phyloP scores from a whole-genome alignment of 352 stramenopile genomes.

The Pythium periplocum region DNA sequence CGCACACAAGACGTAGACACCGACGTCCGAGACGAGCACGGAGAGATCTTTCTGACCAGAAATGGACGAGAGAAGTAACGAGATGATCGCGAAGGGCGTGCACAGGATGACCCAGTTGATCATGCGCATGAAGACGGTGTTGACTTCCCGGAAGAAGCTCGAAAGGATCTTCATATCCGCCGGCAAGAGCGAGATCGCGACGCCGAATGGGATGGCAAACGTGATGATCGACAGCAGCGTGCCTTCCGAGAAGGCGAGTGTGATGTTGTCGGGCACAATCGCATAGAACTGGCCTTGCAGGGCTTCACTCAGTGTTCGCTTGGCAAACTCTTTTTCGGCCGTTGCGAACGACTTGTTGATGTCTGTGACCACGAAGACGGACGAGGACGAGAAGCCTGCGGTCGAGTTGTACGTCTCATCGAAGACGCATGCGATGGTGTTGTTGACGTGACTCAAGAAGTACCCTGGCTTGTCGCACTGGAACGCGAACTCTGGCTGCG shows the following conservation, averaged over 20 bases:
- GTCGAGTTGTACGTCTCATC: slow-evolving; percentile 18
- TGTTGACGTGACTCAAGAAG: slow-evolving; percentile 14
- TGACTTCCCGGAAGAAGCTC: slow-evolving; percentile 33
- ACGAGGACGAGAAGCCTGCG: slow-evolving; percentile 8
- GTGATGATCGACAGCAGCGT: slow-evolving; percentile 41
- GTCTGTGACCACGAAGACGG: slow-evolving; percentile 26
- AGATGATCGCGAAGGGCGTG: slow-evolving; percentile 17
- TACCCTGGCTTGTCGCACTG: slow-evolving; percentile 15
- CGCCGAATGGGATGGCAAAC: slow-evolving; percentile 38
- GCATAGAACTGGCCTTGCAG: slow-evolving; percentile 25
- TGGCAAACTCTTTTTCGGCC: slow-evolving; percentile 1
- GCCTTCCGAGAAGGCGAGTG: slow-evolving; percentile 23
- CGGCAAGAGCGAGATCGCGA: slow-evolving; percentile 13
- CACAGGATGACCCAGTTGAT: slow-evolving; percentile 34
- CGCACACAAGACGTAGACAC: slow-evolving; percentile 13
- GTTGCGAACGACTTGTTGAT: slow-evolving; percentile 26
- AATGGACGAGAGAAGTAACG: slow-evolving; percentile 11
- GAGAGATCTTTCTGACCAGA: slow-evolving; percentile 5
- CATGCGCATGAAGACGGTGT: slow-evolving; percentile 37
- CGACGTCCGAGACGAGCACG: slow-evolving; percentile 13
- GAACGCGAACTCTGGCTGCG: slow-evolving; percentile 11
- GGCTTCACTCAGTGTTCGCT: slow-evolving; percentile 20
- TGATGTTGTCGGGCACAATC: slow-evolving; percentile 42
- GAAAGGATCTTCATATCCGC: slow-evolving; percentile 11
- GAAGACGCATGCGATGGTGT: slow-evolving; percentile 8